These are phyloP conservation scores for Neofusicoccum cordaticola DNA, from an alignment of 2,329 filamentous ascomycete genomes.

Conservation along the genomic window DNA sequence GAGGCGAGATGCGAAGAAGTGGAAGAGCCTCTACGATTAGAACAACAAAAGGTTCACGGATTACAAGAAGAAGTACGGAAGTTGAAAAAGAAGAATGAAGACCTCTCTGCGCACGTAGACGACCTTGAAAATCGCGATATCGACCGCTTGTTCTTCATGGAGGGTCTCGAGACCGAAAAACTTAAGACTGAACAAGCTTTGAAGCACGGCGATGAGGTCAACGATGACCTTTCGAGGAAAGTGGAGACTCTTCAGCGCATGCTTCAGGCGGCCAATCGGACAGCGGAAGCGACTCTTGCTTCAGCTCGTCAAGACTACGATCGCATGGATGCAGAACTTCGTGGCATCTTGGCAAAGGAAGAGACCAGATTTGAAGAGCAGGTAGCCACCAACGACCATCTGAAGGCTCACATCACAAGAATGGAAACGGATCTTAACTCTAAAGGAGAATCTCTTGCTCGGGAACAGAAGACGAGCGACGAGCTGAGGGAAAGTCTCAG, in stretches of 20 bases:
- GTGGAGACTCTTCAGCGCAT: conserved; percentile 34
- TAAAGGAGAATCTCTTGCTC: neutral
- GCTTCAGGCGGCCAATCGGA: conserved; percentile 36
- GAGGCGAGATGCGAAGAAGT: conserved; percentile 55
- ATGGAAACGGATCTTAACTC: neutral
- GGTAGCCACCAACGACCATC: neutral
- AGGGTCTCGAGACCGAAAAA: conserved; percentile 42
- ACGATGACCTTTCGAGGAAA: conserved; percentile 34
- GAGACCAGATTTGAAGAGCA: conserved; percentile 41
- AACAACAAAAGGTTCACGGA: conserved; percentile 36
- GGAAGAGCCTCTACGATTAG: conserved; percentile 53
- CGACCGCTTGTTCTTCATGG: conserved; percentile 35
- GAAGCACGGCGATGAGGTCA: conserved; percentile 37
- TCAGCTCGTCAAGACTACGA: conserved; percentile 25
- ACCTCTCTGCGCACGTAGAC: conserved; percentile 29
- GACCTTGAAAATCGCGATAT: conserved; percentile 38
- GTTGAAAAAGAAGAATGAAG: conserved; percentile 36
- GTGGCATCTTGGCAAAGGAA: conserved; percentile 37
- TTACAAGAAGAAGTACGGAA: conserved; percentile 32
- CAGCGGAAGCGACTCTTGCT: conserved; percentile 30
- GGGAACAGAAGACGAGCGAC: conserved; percentile 24
- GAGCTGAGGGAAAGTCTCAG: conserved; percentile 30
- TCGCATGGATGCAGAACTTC: conserved; percentile 38
- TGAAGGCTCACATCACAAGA: conserved; percentile 11
- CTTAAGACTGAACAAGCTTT: conserved; percentile 37